A percentile compares a stretch with the other conserved stretches of the same genome.
Evolutionary conservation across 352 stramenopile genomes (phyloP).

Genomic region (Phytophthora idaei): DNA sequence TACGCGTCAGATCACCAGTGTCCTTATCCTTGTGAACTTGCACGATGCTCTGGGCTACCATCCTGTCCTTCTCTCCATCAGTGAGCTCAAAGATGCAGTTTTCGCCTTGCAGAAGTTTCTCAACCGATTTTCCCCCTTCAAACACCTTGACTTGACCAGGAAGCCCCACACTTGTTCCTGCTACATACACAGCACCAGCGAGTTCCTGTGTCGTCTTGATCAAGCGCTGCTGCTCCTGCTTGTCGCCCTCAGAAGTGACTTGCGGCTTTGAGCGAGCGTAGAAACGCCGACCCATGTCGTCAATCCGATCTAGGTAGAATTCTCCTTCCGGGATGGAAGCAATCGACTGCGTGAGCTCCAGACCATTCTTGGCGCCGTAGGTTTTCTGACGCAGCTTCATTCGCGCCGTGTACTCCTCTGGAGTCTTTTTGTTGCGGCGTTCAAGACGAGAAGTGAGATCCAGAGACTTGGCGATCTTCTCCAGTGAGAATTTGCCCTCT

Average conservation of each 20-base stretch:
- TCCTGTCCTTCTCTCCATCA: slow-evolving; percentile 61
- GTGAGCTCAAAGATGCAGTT: slow-evolving; percentile 89
- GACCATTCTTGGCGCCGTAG: slow-evolving; percentile 53
- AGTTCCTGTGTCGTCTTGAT: slow-evolving; percentile 52
- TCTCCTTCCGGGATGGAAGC: slow-evolving; percentile 74
- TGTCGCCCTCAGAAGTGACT: slow-evolving; percentile 5
- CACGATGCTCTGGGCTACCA: slow-evolving; percentile 95
- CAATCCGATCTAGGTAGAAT: slow-evolving; percentile 93
- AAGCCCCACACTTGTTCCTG: slow-evolving; percentile 91
- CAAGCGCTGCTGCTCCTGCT: slow-evolving; percentile 25
- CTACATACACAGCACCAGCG: slow-evolving; percentile 83
- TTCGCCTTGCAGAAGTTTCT: slow-evolving; percentile 89
- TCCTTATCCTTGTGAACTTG: slow-evolving; percentile 44
- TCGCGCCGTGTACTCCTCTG: slow-evolving; percentile 91
- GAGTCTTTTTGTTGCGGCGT: slow-evolving; percentile 79
- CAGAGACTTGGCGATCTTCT: slow-evolving; percentile 85
- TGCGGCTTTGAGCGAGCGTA: slow-evolving; percentile 64
- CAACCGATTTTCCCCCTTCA: slow-evolving; percentile 81
- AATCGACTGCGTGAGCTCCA: slow-evolving; percentile 79
- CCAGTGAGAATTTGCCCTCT: slow-evolving; percentile 82
- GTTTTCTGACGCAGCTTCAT: slow-evolving; percentile 91
- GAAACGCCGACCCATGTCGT: slow-evolving; percentile 86
- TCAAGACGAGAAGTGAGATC: slow-evolving; percentile 85
- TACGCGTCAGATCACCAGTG: slow-evolving; percentile 47
- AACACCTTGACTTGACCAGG: slow-evolving; percentile 77